A percentile compares a stretch with the other conserved stretches of the same genome.
Conservation (phyloP, 345 rosid species). For the Rhodamnia rubescens region DNA sequence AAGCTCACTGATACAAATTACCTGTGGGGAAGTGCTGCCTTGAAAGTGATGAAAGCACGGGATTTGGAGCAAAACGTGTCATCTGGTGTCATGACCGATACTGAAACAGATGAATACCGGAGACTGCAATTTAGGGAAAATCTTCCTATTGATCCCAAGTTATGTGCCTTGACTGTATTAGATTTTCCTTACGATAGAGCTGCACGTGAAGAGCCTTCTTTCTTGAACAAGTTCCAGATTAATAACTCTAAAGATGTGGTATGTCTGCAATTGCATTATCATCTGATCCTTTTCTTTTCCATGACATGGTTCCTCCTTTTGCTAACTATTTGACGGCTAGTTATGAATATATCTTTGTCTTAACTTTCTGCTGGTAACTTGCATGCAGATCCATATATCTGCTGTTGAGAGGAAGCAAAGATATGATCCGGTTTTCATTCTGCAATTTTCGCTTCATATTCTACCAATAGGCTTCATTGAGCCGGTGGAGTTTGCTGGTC, state of each 20-base stretch:
- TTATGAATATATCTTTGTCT: neutral
- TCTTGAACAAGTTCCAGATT: neutral
- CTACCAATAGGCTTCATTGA: conserved; percentile 56
- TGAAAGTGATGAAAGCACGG: conserved; percentile 40
- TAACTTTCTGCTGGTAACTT: neutral
- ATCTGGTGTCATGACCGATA: conserved; percentile 14
- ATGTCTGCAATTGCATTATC: neutral
- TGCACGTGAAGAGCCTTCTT: conserved; percentile 7
- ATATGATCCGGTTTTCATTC: conserved; percentile 81
- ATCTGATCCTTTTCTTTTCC: conserved; percentile 9
- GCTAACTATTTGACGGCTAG: conserved; percentile 38
- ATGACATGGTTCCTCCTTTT: conserved; percentile 11
- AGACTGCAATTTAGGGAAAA: conserved; percentile 67
- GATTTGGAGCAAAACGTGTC: conserved; percentile 30
- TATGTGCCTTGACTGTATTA: conserved; percentile 57
- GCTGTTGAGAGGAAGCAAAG: conserved; percentile 14
- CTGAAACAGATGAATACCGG: conserved; percentile 36
- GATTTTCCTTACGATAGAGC: conserved; percentile 58
- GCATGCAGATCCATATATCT: conserved; percentile 25
- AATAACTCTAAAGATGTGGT: neutral
- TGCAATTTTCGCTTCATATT: conserved; percentile 53
- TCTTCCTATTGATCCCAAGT: conserved; percentile 65
- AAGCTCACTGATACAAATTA: conserved; percentile 37
- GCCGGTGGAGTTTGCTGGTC: conserved; percentile 68
- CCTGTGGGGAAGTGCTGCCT: conserved; percentile 77